These are phyloP conservation scores for Pisolithus orientalis DNA, from an alignment of 768 basidiomycete genomes.

Conservation along the genomic window DNA sequence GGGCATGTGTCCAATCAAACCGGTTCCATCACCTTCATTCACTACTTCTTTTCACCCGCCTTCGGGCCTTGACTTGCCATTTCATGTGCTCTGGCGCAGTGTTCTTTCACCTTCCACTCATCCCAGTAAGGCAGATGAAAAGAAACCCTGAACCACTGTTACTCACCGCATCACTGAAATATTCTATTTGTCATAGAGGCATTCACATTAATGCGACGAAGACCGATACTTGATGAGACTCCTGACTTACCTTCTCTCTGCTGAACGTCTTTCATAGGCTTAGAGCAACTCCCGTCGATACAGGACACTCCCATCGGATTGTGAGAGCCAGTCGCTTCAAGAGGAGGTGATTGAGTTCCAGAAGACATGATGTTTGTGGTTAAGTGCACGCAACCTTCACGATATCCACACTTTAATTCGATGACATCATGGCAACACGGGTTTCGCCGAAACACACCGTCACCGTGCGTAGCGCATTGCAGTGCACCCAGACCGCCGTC, in stretches of 20 bases:
- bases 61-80: neutral
- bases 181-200: conserved; percentile 10
- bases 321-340: conserved; percentile 42
- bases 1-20: no score
- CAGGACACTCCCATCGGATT: conserved; percentile 44
- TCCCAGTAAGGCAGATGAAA: neutral
- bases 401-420: neutral
- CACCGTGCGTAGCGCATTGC: no score
- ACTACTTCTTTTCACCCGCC: neutral
- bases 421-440: conserved; percentile 23
- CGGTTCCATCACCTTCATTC: neutral
- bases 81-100: neutral
- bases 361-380: conserved; percentile 6
- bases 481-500: no score
- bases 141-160: neutral
- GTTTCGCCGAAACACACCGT: conserved; percentile 12
- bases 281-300: conserved; percentile 31
- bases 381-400: neutral
- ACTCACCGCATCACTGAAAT: conserved; percentile 26
- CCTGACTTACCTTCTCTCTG: conserved; percentile 38
- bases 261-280: conserved; percentile 33
- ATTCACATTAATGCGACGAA: neutral
- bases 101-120: neutral
- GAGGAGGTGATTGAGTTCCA: conserved; percentile 52
- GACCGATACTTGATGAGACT: neutral